Conservation (phyloP, 371 early-diverging fungal species). For the Mucor piriformis region DNA sequence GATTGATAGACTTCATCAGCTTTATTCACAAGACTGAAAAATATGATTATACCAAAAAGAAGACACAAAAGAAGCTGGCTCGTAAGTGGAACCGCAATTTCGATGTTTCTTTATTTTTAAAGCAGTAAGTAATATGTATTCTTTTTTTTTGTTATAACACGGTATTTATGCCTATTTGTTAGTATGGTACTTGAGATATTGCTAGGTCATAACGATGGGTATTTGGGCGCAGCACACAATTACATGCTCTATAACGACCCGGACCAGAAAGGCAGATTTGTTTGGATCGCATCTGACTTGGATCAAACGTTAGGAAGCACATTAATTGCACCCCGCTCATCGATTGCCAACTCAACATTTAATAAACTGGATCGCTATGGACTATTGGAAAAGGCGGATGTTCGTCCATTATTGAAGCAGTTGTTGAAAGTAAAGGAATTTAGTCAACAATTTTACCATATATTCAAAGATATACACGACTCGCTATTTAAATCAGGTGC, state of each 20-base stretch:
- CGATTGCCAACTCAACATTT: background rate
- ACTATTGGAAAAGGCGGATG: constrained; percentile 1
- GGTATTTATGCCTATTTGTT: background rate
- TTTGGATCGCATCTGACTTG: constrained; percentile 41
- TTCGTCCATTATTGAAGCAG: constrained; percentile 27
- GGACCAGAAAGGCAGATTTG: constrained; percentile 15
- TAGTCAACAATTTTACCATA: constrained; percentile 12
- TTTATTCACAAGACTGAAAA: constrained; percentile 30
- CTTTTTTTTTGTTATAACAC: background rate
- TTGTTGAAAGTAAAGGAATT: constrained; percentile 25
- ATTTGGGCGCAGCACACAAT: constrained; percentile 43
- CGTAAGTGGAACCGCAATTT: constrained; percentile 40
- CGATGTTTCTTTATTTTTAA: constrained; percentile 50
- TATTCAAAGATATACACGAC: constrained; percentile 19
- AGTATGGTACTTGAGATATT: constrained; percentile 37
- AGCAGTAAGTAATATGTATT: constrained; percentile 25
- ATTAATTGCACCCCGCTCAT: constrained; percentile 9
- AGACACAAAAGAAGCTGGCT: constrained; percentile 5
- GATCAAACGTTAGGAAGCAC: constrained; percentile 45
- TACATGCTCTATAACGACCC: constrained; percentile 41
- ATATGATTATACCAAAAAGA: background rate
- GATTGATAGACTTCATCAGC: constrained; percentile 40
- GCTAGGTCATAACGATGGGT: constrained; percentile 42
- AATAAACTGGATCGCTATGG: constrained; percentile 26
- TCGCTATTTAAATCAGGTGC: constrained; percentile 7